Conservation (phyloP, 352 stramenopile species). For the Phytopythium montanum region DNA sequence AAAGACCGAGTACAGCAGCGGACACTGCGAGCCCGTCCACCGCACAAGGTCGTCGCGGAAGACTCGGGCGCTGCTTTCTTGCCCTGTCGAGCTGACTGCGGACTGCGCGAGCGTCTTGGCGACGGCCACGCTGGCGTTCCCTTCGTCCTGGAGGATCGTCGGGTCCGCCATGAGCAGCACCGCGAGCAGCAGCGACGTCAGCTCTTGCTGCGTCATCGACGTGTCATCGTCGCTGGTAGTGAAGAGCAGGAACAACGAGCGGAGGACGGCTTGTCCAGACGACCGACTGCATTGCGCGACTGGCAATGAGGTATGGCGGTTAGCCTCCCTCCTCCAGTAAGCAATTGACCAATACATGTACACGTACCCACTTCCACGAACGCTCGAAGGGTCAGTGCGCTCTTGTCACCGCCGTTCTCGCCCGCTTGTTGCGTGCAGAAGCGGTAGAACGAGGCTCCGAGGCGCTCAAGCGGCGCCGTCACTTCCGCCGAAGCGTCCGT, state of each 20-base stretch:
- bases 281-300: conserved; percentile 61
- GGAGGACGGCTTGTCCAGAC: conserved; percentile 56
- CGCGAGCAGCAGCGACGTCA: conserved; percentile 44
- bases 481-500: conserved; percentile 23
- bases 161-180: conserved; percentile 56
- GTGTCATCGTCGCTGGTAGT: conserved; percentile 14
- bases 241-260: conserved; percentile 59
- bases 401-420: conserved; percentile 8
- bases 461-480: conserved; percentile 11
- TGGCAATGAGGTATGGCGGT: conserved; percentile 11
- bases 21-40: conserved; percentile 57
- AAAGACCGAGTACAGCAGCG: conserved; percentile 75
- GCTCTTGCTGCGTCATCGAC: conserved; percentile 32
- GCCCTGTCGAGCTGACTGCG: conserved; percentile 22
- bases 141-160: conserved; percentile 18
- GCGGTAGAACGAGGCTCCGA: conserved; percentile 48
- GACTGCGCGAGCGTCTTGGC: conserved; percentile 39
- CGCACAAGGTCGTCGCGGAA: conserved; percentile 53
- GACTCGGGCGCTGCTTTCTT: conserved; percentile 4
- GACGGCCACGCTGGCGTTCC: conserved; percentile 20
- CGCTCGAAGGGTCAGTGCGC: conserved; percentile 30
- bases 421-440: conserved; percentile 28
- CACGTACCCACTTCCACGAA: conserved; percentile 65
- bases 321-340: neutral
- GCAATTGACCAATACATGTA: too few relatives aligned